Percentiles rank a stretch among this genome's conserved stretches.
Conservation (phyloP, 2,329 filamentous ascomycete species). For the Apiospora sp. region DNA sequence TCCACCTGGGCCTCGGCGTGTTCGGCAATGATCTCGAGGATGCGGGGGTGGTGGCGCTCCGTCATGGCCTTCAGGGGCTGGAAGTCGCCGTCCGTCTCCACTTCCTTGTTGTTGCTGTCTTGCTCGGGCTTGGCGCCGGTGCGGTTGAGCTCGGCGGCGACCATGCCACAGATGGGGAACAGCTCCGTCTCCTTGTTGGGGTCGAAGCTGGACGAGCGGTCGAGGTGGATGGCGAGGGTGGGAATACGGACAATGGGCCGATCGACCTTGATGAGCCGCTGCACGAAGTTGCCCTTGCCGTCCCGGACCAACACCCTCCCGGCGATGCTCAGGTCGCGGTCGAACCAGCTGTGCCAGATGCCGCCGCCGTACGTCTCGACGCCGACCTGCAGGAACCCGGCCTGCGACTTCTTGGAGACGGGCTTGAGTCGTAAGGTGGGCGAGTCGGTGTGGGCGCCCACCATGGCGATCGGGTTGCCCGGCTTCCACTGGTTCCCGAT, state of each 20-base stretch:
- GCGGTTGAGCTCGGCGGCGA: constrained; percentile 87
- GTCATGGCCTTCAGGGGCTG: constrained; percentile 78
- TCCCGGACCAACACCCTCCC: constrained; percentile 85
- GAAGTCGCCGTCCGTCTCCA: constrained; percentile 62
- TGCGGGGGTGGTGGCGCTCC: constrained; percentile 86
- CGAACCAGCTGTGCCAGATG: constrained; percentile 98
- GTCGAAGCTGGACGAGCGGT: constrained; percentile 83
- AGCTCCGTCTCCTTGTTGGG: constrained; percentile 98
- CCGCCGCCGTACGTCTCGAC: constrained; percentile 97
- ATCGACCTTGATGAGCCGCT: constrained; percentile 89
- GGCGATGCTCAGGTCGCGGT: constrained; percentile 90
- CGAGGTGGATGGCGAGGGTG: constrained; percentile 91
- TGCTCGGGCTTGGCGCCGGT: constrained; percentile 58
- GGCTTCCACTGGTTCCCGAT: constrained; percentile 91
- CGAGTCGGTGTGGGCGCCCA: constrained; percentile 96
- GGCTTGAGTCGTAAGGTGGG: constrained; percentile 93
- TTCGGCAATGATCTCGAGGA: constrained; percentile 84
- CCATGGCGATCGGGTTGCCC: constrained; percentile 89
- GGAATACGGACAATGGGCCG: constrained; percentile 91
- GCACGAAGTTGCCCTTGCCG: constrained; percentile 75
- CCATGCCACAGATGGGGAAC: constrained; percentile 90
- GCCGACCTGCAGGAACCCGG: constrained; percentile 91
- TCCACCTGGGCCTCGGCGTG: constrained; percentile 75
- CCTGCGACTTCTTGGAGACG: constrained; percentile 85
- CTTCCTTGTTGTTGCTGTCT: constrained; percentile 45